Evolutionary conservation across 306 rosid genomes (phyloP).

Genomic region (Begonia loranthoides): DNA sequence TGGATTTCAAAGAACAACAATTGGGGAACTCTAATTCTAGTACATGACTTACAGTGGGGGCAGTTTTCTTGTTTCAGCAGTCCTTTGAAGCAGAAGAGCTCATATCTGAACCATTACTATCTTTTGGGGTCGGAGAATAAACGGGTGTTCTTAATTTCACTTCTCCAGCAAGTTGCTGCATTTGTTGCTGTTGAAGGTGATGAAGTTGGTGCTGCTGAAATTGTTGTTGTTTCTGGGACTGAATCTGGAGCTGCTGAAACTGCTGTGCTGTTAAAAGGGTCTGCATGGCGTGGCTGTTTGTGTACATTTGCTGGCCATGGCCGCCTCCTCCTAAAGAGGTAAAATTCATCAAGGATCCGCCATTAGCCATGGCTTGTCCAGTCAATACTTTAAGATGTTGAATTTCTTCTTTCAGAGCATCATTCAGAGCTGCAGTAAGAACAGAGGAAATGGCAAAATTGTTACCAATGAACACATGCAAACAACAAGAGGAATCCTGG

Average conservation of each 20-base stretch:
- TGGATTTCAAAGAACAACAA: no score
- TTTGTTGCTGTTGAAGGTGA: slow-evolving; percentile 19
- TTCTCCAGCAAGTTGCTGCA: neutral
- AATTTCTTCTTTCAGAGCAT: slow-evolving; percentile 82
- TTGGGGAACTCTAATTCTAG: no score
- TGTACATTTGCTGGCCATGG: slow-evolving; percentile 52
- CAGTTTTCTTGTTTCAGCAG: neutral
- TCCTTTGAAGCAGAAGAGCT: neutral
- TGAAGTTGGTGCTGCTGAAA: slow-evolving; percentile 58
- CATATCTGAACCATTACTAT: neutral
- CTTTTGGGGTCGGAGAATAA: neutral
- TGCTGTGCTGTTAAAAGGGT: slow-evolving; percentile 71
- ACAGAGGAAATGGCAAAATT: no score
- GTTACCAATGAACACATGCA: no score
- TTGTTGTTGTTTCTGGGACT: slow-evolving; percentile 70
- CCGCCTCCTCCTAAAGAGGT: slow-evolving; percentile 39
- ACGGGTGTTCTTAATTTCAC: neutral
- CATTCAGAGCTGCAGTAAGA: slow-evolving; percentile 49
- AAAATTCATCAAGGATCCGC: slow-evolving; percentile 73
- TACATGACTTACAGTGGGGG: no score
- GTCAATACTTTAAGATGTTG: slow-evolving; percentile 88
- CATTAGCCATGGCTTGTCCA: slow-evolving; percentile 61
- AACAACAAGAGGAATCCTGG: no score
- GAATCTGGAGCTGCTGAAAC: slow-evolving; percentile 92
- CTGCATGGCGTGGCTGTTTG: slow-evolving; percentile 62